These are phyloP conservation scores for Pharus latifolius DNA, from an alignment of 176 grass and related monocot species.

Conservation along the genomic window DNA sequence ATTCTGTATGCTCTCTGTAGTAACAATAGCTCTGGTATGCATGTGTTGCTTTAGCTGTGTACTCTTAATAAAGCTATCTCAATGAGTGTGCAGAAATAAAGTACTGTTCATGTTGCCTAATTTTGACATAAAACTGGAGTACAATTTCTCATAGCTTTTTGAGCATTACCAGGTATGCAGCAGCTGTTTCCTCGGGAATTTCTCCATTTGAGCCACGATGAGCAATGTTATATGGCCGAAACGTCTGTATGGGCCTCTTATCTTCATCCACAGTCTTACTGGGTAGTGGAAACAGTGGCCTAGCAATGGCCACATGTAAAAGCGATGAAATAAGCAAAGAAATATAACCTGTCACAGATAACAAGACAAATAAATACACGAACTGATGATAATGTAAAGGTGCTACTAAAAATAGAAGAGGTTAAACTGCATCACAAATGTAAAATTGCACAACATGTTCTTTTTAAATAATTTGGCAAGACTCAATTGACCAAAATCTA, in stretches of 20 bases:
- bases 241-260: constrained; percentile 64
- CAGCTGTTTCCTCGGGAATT: constrained; percentile 91
- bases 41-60: not conserved
- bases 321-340: constrained; percentile 44
- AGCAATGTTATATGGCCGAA: constrained; percentile 90
- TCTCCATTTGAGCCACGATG: constrained; percentile 92
- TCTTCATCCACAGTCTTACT: constrained; percentile 35
- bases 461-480: too few species aligned
- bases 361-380: constrained; percentile 11
- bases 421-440: not conserved
- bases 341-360: constrained; percentile 33
- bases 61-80: not conserved
- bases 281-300: constrained; percentile 60
- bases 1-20: too few species aligned
- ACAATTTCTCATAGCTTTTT: not conserved
- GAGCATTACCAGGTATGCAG: constrained; percentile 69
- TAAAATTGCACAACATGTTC: too few species aligned
- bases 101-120: too few species aligned
- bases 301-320: constrained; percentile 29
- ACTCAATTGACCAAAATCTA: too few species aligned
- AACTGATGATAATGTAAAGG: not conserved
- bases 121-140: too few species aligned
- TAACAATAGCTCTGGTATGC: too few species aligned
- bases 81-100: constrained; percentile 1
- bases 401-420: not conserved